Conservation (phyloP, 179 eudicot species). For the Beta macrorhiza region DNA sequence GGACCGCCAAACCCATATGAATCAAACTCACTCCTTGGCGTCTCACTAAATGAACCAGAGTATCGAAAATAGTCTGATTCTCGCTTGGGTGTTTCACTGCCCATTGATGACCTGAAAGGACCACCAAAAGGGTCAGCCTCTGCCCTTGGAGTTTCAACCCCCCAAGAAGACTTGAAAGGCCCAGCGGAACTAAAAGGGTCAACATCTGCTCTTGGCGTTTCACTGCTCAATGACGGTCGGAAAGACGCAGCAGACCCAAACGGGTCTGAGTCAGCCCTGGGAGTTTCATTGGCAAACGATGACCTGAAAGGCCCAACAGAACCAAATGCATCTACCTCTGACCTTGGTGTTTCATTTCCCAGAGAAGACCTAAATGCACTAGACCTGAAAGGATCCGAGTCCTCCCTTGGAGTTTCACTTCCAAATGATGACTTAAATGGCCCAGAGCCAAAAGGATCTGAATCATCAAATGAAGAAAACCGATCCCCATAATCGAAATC, state of each 20-base stretch:
- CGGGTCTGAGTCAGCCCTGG: conserved; percentile 37
- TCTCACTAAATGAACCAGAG: conserved; percentile 37
- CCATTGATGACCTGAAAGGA: conserved; percentile 34
- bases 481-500: conserved; percentile 54
- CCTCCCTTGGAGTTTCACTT: conserved; percentile 48
- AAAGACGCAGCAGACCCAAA: conserved; percentile 34
- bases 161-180: conserved; percentile 40
- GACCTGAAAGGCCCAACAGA: conserved; percentile 35
- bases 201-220: conserved; percentile 38
- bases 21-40: conserved; percentile 36
- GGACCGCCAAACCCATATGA: conserved; percentile 39
- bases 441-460: conserved; percentile 77
- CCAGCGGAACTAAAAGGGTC: conserved; percentile 37
- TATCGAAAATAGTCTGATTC: conserved; percentile 35
- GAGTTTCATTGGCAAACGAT: conserved; percentile 37
- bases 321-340: conserved; percentile 44
- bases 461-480: conserved; percentile 68
- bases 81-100: conserved; percentile 41
- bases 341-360: conserved; percentile 46
- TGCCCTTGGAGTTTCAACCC: conserved; percentile 43
- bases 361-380: conserved; percentile 33
- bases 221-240: conserved; percentile 32
- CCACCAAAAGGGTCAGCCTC: conserved; percentile 40
- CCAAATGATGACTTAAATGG: conserved; percentile 56
- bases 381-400: conserved; percentile 36